phyloP scores from a whole-genome alignment of 1,284 basidiomycete genomes.

The Meira miltonrushii region DNA sequence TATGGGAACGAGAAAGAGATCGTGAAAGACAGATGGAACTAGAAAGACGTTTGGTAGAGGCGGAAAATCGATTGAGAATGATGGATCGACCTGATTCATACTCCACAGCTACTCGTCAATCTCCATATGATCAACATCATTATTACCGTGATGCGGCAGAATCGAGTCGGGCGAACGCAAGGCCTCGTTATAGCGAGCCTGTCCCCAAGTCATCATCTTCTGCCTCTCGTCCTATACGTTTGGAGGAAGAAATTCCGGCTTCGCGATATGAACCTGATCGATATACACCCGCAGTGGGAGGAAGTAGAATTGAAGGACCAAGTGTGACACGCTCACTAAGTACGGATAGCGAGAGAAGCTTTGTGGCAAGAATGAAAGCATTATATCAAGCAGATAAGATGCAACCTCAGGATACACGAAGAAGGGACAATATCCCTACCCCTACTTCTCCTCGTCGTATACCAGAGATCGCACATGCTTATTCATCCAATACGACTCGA shows the following conservation, averaged over 20 bases:
- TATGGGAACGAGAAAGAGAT: conserved; percentile 29
- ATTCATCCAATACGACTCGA: conserved; percentile 17
- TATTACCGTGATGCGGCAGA: conserved; percentile 8
- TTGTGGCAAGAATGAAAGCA: conserved; percentile 46
- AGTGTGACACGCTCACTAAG: conserved; percentile 36
- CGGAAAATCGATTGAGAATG: conserved; percentile 7
- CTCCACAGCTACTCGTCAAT: conserved; percentile 2
- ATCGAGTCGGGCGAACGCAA: not conserved
- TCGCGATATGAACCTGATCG: conserved; percentile 21
- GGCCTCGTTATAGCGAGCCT: conserved; percentile 14
- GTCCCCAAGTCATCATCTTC: conserved; percentile 11
- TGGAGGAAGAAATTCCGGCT: conserved; percentile 11
- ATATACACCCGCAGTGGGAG: conserved; percentile 34
- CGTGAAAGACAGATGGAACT: conserved; percentile 30
- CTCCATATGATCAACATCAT: not conserved
- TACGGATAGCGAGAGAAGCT: conserved; percentile 44
- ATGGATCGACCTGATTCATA: conserved; percentile 1
- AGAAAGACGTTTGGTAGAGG: conserved; percentile 13
- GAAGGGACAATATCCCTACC: conserved; percentile 15
- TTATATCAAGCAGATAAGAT: conserved; percentile 45
- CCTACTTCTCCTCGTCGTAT: not conserved
- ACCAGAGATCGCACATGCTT: conserved; percentile 6
- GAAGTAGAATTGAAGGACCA: conserved; percentile 24
- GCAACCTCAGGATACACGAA: conserved; percentile 23
- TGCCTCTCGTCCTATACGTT: conserved; percentile 17